Conservation (phyloP, 192 early-diverging fungal genomes). For the Kickxella alabastrina region DNA sequence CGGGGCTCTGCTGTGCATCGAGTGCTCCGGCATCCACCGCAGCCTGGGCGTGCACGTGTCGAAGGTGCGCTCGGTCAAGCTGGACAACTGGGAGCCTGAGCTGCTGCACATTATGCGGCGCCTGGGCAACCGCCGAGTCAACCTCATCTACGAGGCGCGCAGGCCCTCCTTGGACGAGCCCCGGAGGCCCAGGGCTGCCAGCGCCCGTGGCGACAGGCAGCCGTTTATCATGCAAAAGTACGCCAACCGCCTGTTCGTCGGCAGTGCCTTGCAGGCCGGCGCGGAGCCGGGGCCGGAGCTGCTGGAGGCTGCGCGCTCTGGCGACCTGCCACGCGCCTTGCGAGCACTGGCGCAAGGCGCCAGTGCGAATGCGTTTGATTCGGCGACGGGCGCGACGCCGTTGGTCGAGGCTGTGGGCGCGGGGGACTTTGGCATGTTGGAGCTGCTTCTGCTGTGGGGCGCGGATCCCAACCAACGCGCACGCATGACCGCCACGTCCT, state of each 20-base stretch:
- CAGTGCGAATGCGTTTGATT: constrained; percentile 64
- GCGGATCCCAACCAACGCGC: constrained; percentile 61
- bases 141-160: constrained; percentile 62
- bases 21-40: constrained; percentile 89
- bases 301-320: constrained; percentile 56
- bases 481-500: constrained; percentile 51
- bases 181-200: constrained; percentile 38
- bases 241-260: constrained; percentile 45
- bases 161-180: constrained; percentile 39
- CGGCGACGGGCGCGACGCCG: constrained; percentile 55
- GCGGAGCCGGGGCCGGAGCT: constrained; percentile 45
- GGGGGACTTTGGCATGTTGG: constrained; percentile 65
- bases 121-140: constrained; percentile 76
- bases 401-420: constrained; percentile 65
- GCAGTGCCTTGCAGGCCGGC: constrained; percentile 29
- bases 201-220: constrained; percentile 54
- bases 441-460: constrained; percentile 79
- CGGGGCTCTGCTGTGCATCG: constrained; percentile 78
- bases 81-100: constrained; percentile 87
- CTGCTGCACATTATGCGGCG: constrained; percentile 63
- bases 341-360: constrained; percentile 68
- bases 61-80: constrained; percentile 75
- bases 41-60: constrained; percentile 85
- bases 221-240: constrained; percentile 69
- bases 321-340: constrained; percentile 58